Conservation (phyloP, 495 filamentous ascomycete genomes). For the Annulohypoxylon moriforme region DNA sequence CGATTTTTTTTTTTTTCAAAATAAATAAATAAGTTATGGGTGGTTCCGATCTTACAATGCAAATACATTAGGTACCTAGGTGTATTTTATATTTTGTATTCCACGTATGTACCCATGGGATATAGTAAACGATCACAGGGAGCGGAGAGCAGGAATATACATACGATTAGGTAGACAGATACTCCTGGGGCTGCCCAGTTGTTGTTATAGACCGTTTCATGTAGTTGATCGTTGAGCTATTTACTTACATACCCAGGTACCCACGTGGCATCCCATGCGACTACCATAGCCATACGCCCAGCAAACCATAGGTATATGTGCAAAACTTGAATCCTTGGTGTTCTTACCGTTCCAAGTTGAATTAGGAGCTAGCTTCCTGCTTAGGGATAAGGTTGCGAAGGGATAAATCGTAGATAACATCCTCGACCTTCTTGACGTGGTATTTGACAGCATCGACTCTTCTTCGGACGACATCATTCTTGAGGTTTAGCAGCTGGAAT, state of each 20-base stretch:
- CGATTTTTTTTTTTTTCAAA: too few relatives aligned
- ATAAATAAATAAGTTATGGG: too few relatives aligned
- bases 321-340: not conserved
- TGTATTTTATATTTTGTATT: too few relatives aligned
- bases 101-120: too few relatives aligned
- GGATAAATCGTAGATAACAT: slow-evolving; percentile 95
- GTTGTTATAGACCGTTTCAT: not conserved
- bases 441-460: slow-evolving; percentile 96
- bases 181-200: not conserved
- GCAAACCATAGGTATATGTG: not conserved
- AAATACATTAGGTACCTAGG: too few relatives aligned
- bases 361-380: slow-evolving; percentile 26
- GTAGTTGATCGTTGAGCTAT: not conserved
- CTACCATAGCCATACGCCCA: not conserved
- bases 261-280: not conserved
- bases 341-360: too few relatives aligned
- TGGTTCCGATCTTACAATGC: too few relatives aligned
- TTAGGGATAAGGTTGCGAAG: slow-evolving; percentile 83
- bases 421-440: slow-evolving; percentile 96
- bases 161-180: not conserved
- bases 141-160: too few relatives aligned
- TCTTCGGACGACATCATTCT: slow-evolving; percentile 91
- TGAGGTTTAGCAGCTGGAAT: slow-evolving; percentile 95
- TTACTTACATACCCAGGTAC: not conserved
- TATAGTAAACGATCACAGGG: too few relatives aligned